Evolutionary conservation across 805 yeast species (phyloP), one percentile per base, ranked within the genome.

Genomic region (Hanseniaspora meyeri): DNA sequence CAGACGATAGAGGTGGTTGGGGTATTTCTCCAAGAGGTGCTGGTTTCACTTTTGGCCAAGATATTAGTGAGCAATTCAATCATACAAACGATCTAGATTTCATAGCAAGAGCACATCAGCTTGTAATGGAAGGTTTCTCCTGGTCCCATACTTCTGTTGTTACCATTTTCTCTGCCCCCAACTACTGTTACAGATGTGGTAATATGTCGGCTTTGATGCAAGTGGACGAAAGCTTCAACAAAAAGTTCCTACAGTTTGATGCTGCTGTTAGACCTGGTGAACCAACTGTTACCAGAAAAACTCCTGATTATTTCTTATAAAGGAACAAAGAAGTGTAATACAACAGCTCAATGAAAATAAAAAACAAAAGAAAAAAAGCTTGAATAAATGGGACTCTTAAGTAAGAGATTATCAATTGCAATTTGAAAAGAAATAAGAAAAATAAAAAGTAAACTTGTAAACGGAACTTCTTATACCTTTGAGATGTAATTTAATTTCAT

Each of bases 181-280:
- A 90, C 71, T 90, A 90, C 70, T 90, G 97, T 72, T 90, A 90
- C 71, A 79, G 97, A 73, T 90, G 97, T 74, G 97, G 97, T 65
- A 90, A 90, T 73, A 96, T 89, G 75, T 97, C 97, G 46, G 96
- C 96, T 40, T 87, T 90, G 63, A 90, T 90, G 97, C 96, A 90
- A 73, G 96, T 90, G 60, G 96, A 90, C 70, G 97, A 90, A 70
- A 85, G 83, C 68, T 91, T 87, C 71, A 83, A 86, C 70, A 83
- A 87, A 78, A 95, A 83, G 69, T 88, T 89, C 70, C 74, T 91
- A 71, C 97, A 91, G 72, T 91, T 90, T 71, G 97, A 91, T 69
- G 97, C 97, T 51, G 83, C 91, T 55, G 89, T 93, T 59, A 82
- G 98, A 73, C 96, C 97, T 14, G 96, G 96, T 59, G 98, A 91